Base-by-base conservation (phyloP, 495 filamentous ascomycete genomes). In the Trichoderma erinaceum region DNA sequence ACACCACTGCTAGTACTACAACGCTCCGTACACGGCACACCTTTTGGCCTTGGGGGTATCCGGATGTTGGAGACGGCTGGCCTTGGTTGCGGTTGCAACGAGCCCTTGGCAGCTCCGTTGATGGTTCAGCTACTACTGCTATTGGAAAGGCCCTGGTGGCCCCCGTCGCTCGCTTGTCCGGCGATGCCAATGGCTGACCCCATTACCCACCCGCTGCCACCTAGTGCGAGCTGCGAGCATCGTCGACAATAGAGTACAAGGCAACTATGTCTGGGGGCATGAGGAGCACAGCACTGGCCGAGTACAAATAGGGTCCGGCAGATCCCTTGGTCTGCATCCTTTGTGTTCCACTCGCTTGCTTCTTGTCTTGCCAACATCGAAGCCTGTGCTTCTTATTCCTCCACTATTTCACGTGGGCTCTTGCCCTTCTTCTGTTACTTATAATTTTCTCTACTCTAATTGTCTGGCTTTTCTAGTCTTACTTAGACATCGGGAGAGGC, bases 231-330 rank as follows among this genome's bases (percentile, higher is more conserved):
- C 50, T 3, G 11, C 56, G 25, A 61, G 23, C 25, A 29, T 18
- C 25, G 56, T 61, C 25, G 16, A 32, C 10, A 61, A 29, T 61
- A 25, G 21, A 58, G 11, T 13, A 32, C 50, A 13, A 25, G 44
- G 44, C 3, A 48, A 15, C 3, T 13, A n/a, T 13, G 29, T 27
- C 56, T 21, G 13, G 56, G 27, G 11, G 25, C 23, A 32, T 61
- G 11, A 13, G 23, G 23, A 61, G 56, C 56, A 61, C 56, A 61
- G 56, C 25, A 32, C 56, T 1, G 11, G 48, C 56, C 12, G 56
- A 61, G 56, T 32, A 61, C 56, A 61, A 61, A 61, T 61, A 61
- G 56, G 23, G 56, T 35, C 56, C 27, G 56, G 56, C 56, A 32
- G 56, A 61, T 61, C 56, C 56, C 23, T 61, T 16, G 15, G 10